phyloP scores from a whole-genome alignment of 164 flowering plant genomes.

The Piper betle region DNA sequence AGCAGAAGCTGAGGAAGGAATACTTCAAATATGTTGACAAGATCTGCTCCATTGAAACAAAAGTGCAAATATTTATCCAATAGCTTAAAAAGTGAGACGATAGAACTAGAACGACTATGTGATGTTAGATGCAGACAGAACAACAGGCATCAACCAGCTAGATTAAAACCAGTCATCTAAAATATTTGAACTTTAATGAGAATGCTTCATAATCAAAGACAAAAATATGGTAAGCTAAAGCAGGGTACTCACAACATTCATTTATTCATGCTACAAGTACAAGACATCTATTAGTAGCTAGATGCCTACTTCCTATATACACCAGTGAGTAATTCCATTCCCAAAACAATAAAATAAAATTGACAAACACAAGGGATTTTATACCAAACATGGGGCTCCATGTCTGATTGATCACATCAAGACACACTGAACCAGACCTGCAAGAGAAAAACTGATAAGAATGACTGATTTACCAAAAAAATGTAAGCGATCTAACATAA shows the following conservation, averaged over 20 bases:
- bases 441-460: constrained; percentile 2
- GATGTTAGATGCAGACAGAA: too few relatives aligned
- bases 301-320: too few relatives aligned
- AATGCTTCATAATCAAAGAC: too few relatives aligned
- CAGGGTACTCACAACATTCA: too few relatives aligned
- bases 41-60: constrained; percentile 9
- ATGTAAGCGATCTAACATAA: neutral
- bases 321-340: too few relatives aligned
- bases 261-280: too few relatives aligned
- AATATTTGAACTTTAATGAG: too few relatives aligned
- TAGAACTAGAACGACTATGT: neutral
- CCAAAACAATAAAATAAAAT: too few relatives aligned
- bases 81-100: neutral
- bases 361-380: neutral
- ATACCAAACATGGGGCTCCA: constrained; percentile 98
- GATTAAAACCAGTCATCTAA: neutral
- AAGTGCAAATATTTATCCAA: too few relatives aligned
- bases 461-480: neutral
- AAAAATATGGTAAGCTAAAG: too few relatives aligned
- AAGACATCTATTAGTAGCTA: too few relatives aligned
- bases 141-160: neutral
- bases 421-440: constrained; percentile 86
- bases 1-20: constrained; percentile 20
- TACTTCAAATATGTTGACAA: constrained; percentile 17
- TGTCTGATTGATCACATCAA: constrained; percentile 79